Percentiles rank a stretch among this genome's conserved stretches.
phyloP scores from a whole-genome alignment of 2,329 filamentous ascomycete genomes.

The Kalaharituber pfeilii region DNA sequence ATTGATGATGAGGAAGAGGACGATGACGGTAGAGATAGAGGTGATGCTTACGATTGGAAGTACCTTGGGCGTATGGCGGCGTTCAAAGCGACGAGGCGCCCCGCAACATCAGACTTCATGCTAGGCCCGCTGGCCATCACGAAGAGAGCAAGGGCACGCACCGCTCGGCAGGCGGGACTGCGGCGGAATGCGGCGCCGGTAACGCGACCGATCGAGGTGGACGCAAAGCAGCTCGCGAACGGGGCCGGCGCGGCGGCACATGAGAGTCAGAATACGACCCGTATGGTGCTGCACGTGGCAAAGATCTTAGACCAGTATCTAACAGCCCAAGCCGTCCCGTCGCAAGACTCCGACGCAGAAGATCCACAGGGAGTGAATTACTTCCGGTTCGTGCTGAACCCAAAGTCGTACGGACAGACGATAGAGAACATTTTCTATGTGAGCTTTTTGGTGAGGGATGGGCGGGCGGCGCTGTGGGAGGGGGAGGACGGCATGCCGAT shows the following conservation, averaged over 20 bases:
- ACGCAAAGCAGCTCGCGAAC: slow-evolving; percentile 54
- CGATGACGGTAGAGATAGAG: slow-evolving; percentile 43
- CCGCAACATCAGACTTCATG: slow-evolving; percentile 64
- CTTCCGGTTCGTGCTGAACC: slow-evolving; percentile 80
- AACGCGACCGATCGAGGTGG: slow-evolving; percentile 61
- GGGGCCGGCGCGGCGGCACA: no score
- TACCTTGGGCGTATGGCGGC: slow-evolving; percentile 64
- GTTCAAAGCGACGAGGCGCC: slow-evolving; percentile 53
- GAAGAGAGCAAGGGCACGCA: slow-evolving; percentile 56
- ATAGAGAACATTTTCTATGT: slow-evolving; percentile 96
- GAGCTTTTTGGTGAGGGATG: slow-evolving; percentile 83
- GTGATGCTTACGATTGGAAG: slow-evolving; percentile 67
- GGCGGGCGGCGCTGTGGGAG: slow-evolving; percentile 48
- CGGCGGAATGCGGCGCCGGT: slow-evolving; percentile 50
- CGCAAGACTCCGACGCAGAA: slow-evolving; percentile 31
- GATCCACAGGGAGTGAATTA: slow-evolving; percentile 47
- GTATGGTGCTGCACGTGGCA: slow-evolving; percentile 39
- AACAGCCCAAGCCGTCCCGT: slow-evolving; percentile 29
- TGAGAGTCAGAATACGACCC: slow-evolving; percentile 54
- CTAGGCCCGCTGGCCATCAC: slow-evolving; percentile 78
- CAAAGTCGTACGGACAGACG: slow-evolving; percentile 76
- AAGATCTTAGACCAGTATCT: slow-evolving; percentile 34
- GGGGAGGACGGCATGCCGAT: slow-evolving; percentile 63
- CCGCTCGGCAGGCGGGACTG: slow-evolving; percentile 53
- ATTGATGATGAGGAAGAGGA: slow-evolving; percentile 42